phyloP scores from a whole-genome alignment of 2,329 filamentous ascomycete species.

The Hypoxylon sp. region DNA sequence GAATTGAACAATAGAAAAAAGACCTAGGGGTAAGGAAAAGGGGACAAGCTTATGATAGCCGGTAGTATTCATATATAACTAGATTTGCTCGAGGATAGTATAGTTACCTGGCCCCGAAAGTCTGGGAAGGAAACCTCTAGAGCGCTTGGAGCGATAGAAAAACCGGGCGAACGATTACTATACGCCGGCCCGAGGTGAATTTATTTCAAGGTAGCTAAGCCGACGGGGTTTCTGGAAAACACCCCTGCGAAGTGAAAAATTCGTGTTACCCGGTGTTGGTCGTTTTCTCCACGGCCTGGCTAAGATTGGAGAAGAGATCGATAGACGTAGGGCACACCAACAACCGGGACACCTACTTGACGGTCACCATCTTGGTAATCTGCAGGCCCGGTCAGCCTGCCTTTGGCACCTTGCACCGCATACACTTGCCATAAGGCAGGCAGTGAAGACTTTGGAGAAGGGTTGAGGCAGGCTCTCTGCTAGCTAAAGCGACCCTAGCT shows the following conservation, averaged over 20 bases:
- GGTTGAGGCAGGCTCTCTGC: not conserved
- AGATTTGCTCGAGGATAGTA: conserved; percentile 20
- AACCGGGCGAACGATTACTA: conserved; percentile 25
- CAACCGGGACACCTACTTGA: conserved; percentile 13
- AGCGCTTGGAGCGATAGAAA: conserved; percentile 22
- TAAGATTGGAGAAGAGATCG: conserved; percentile 28
- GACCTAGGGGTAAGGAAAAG: not conserved
- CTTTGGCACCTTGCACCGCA: not conserved
- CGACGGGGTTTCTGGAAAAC: conserved; percentile 17
- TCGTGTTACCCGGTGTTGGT: conserved; percentile 30
- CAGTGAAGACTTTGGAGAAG: not conserved
- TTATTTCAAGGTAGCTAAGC: conserved; percentile 15
- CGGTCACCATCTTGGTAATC: conserved; percentile 6
- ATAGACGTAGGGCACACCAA: conserved; percentile 26
- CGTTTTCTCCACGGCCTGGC: conserved; percentile 18
- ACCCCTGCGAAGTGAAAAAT: conserved; percentile 7
- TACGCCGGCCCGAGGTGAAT: conserved; percentile 39
- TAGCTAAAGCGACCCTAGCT: not conserved
- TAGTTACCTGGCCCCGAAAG: conserved; percentile 18
- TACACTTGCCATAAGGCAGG: not conserved
- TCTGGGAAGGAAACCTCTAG: conserved; percentile 23
- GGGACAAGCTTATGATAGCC: conserved; percentile 1
- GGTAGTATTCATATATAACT: conserved; percentile 28
- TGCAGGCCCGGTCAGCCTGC: conserved; percentile 19
- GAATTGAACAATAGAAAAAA: conserved; percentile 9